Base-by-base conservation (phyloP, 2,329 filamentous ascomycete species). In the Coccinonectria pachysandricola region DNA sequence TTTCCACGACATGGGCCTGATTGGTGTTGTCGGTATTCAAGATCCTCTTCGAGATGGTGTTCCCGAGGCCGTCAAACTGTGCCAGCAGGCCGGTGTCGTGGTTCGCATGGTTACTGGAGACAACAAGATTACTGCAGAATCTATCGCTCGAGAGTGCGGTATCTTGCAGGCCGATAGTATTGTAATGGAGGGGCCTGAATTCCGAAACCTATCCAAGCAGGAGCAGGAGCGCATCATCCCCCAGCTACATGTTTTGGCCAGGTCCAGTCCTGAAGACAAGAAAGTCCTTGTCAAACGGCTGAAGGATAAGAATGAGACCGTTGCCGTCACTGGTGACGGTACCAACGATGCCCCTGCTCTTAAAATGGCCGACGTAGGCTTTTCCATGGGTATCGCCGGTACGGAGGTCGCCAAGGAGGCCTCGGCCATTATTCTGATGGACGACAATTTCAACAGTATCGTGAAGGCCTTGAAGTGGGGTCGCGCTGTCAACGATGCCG, bases 101-200 rank as follows among this genome's bases (percentile, higher is more conserved):
- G 80, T 87, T 11, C 79, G 82, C 45, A 88, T 88, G 82, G 82
- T 88, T 3, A 88, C 82, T 4, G 82, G 82, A 37, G 82, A 88
- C 57, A 87, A 88, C 56, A 74, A 79, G 40, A 59, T 82, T 32
- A 88, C 82, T 6, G 82, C 82, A 2, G 72, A 80, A 49, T 79
- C 82, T 12, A 88, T 88, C 43, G 82, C 82, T 12, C 68, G 67
- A 39, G 81, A 87, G 43, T 86, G 81, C 49, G 80, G 81, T 20
- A 87, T 88, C 33, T 65, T 82, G 30, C 73, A 75, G 20, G 55
- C 65, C 4, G 68, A 75, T 42, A 79, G 77, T 24, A 48, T 83
- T 30, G 71, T 85, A 17, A 79, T 88, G 65, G 82, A 87, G 53
- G 82, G 81, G 0, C 81, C 82, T 1, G 70, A 74, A 15, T 87